Base-by-base conservation (phyloP, 768 basidiomycete species). In the Artomyces pyxidatus region DNA sequence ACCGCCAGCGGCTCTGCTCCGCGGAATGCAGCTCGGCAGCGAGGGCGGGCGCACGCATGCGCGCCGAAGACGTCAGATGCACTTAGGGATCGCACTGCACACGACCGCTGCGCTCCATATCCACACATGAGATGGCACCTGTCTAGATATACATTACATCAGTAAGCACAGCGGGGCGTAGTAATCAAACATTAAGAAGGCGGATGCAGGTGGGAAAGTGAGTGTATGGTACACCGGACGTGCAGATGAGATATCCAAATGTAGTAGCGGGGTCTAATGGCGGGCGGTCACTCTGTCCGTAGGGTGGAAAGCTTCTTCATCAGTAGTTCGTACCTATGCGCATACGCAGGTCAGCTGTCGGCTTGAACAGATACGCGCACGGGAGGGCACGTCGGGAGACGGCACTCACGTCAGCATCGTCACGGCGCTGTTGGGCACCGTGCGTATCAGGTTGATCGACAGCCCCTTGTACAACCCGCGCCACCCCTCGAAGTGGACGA, bases 381-480 rank as follows among this genome's bases (percentile, higher is more conserved):
- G 49, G 49, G 16, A 28, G 8, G 17, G 17, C 22, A 16, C 38
- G 38, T 4, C 29, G 17, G 6, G 22, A 16, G 16, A 17, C 6
- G 17, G 27, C 4, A 74, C 76, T 64, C 73, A 94, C 86, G 89
- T 91, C 63, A 98, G 67, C 78, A 99, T 86, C 32, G 96, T 99
- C 55, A 97, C 87, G 3, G 92, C 93, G 58, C 88, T 91, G 64
- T 92, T 93, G 14, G 96, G 96, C 54, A 98, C 95, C 7, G 96
- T 99, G 51, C 95, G 74, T 45, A 97, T 66, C 22, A 99, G 76
- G 67, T 97, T 98, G 55, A 97, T 81, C n/a, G 87, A 88, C 50
- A 99, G 65, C 6, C 96, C 96, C 52, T 86, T 85, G 70, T 99
- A 99, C 48, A 98, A 75, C 28, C 86, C 90, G 37, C 74, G 75